Evolutionary conservation across 768 basidiomycete genomes (phyloP), one percentile per base, ranked within the genome.

Genomic region (Sporobolomyces pararoseus): DNA sequence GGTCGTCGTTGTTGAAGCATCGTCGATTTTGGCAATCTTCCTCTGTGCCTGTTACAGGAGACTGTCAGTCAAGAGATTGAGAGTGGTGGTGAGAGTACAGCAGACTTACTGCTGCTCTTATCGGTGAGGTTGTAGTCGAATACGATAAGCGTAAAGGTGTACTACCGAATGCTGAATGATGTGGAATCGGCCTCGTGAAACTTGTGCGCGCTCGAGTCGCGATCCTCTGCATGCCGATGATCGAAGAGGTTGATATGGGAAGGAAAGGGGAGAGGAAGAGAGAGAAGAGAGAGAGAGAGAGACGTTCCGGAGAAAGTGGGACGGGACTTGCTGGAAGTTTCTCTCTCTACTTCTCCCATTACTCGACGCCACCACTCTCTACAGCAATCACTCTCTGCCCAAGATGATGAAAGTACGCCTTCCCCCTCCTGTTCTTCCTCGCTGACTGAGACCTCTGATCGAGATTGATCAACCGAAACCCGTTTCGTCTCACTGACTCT

Each of bases 331-430:
- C n/a, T n/a, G n/a, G n/a, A n/a, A n/a, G n/a, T 42, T 42, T 17
- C 39, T 9, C 39, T 42, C 39, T 10, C 39, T 9, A 17, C 10
- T 42, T 47, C 59, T 23, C 32, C 35, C 49, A 9, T 34, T 16
- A 14, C 32, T 17, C 39, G 17, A 50, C 2, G 10, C 27, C 27
- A 4, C 62, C 7, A 3, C 52, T 32, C 44, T 49, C 54, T 25
- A 14, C 2, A 10, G 17, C 29, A 39, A 29, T 12, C 19, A 29
- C 16, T 10, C 46, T 7, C 31, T 23, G 32, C 47, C 67, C 64
- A 69, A 59, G 44, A 73, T 68, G 72, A 73, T 73, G 66, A 73
- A 73, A 59, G 55, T 61, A 2, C 25, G 46, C 21, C 46, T 23
- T 23, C 46, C 21, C 46, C 21, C 23, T 6, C 21, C 46, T 47